Base-by-base conservation (phyloP, 495 filamentous ascomycete species). In the Bryoglossum gracile region DNA sequence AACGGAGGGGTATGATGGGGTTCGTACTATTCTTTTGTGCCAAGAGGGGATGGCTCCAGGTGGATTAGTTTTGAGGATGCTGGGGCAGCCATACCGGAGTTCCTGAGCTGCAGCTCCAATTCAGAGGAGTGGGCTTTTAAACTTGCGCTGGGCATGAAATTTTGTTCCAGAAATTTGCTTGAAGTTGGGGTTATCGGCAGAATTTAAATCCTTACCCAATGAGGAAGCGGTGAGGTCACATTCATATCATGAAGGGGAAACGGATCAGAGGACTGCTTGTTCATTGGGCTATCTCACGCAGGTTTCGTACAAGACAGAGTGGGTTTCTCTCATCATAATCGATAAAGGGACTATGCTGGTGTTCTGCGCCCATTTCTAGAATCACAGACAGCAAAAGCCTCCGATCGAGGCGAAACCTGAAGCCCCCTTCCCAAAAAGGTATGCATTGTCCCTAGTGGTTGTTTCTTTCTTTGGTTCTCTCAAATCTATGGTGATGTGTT, bases 1-100 rank as follows among this genome's bases (percentile, higher is more conserved):
- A 38, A 24, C 30, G 17, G 34, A 32, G 22, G 6, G 40, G 8
- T 67, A n/a, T n/a, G n/a, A n/a, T n/a, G n/a, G n/a, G n/a, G n/a
- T n/a, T n/a, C 76, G 32, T 63, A 83, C 81, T 87, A 85, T 65
- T 82, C 72, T 64, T 81, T 86, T 30, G 81, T 84, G 25, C 83
- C 83, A 8, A 87, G 72, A 46, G 74, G 68, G 17, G 76, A 83
- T 33, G 83, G 80, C 40, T 77, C 65, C 23, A 87, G 77, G 55
- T 81, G 74, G 14, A 1, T 54, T 30, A 53, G 59, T 37, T 58
- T 57, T 8, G 39, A 2, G 2, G 43, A 2, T 19, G 9, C 2
- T 26, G 38, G 44, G 44, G 37, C 19, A 17, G 24, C 34, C 50
- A 53, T 53, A 41, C 18, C 17, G n/a, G n/a, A n/a, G n/a, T n/a